These are phyloP conservation scores for Xerocomellus chrysenteron DNA, from an alignment of 768 basidiomycete genomes.

Conservation along the genomic window DNA sequence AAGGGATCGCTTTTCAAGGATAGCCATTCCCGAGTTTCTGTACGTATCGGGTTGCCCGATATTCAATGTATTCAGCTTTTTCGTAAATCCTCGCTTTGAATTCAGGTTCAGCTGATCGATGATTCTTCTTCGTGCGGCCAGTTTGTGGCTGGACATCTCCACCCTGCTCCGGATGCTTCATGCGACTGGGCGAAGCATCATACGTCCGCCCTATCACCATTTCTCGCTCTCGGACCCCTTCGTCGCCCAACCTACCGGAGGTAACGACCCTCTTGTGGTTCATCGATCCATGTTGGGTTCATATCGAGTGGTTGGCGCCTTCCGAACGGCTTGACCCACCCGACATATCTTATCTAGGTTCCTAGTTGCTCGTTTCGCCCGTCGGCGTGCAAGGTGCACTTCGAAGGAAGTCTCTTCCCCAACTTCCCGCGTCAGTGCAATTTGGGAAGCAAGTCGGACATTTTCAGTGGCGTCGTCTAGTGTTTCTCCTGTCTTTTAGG, in stretches of 20 bases:
- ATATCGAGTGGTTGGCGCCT: not conserved
- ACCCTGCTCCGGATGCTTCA: conserved; percentile 27
- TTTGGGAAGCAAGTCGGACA: conserved; percentile 28
- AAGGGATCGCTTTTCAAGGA: conserved; percentile 85
- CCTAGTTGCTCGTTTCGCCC: conserved; percentile 33
- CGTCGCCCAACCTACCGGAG: conserved; percentile 21
- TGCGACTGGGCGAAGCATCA: conserved; percentile 30
- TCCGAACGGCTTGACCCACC: not conserved
- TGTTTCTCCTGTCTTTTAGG: not conserved
- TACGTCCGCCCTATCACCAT: conserved; percentile 36
- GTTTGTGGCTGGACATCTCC: not conserved
- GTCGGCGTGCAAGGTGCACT: conserved; percentile 31
- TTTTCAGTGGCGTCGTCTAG: conserved; percentile 26
- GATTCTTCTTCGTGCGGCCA: not conserved
- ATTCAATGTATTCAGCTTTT: not conserved
- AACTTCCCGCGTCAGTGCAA: conserved; percentile 1
- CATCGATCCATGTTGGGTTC: conserved; percentile 37
- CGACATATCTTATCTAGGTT: conserved; percentile 18
- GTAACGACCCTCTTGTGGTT: conserved; percentile 28
- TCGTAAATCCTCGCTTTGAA: not conserved
- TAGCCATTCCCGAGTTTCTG: conserved; percentile 30
- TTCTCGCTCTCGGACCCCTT: conserved; percentile 31
- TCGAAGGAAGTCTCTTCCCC: conserved; percentile 12
- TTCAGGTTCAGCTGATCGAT: not conserved
- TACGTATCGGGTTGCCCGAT: not conserved